These are phyloP conservation scores for Ceratobasidium sp. DNA, from an alignment of 1,284 basidiomycete species.

Conservation along the genomic window DNA sequence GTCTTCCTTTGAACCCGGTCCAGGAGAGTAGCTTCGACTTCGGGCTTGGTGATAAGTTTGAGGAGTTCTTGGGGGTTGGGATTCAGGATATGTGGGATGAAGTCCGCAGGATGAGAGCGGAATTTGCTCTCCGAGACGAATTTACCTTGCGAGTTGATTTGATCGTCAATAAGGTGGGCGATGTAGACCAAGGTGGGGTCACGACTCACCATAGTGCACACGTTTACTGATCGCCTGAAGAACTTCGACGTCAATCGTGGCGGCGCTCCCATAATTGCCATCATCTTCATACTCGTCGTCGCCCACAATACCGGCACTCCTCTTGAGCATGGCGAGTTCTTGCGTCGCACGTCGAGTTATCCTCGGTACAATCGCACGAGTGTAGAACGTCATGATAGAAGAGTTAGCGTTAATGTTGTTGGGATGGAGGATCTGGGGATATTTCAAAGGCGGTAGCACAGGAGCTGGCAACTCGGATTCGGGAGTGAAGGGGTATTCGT, in stretches of 20 bases:
- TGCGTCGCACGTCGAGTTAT: conserved; percentile 75
- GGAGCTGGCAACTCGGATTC: conserved; percentile 76
- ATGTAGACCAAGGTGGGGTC: background rate
- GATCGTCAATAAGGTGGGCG: background rate
- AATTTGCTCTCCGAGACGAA: conserved; percentile 99
- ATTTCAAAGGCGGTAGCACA: conserved; percentile 75
- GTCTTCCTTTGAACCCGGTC: conserved; percentile 89
- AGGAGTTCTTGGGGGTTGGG: conserved; percentile 79
- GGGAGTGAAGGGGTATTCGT: conserved; percentile 94
- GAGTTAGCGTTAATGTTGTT: conserved; percentile 87
- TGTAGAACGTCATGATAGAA: conserved; percentile 89
- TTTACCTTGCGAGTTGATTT: conserved; percentile 74
- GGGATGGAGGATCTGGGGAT: conserved; percentile 79
- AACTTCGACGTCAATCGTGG: conserved; percentile 92
- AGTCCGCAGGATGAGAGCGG: conserved; percentile 77
- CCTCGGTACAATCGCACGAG: conserved; percentile 76
- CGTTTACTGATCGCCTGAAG: conserved; percentile 92
- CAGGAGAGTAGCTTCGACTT: conserved; percentile 89
- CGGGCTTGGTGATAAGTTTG: conserved; percentile 91
- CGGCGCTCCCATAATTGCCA: conserved; percentile 96
- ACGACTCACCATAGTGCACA: conserved; percentile 87
- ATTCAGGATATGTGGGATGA: conserved; percentile 86
- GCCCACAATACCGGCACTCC: conserved; percentile 66
- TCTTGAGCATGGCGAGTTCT: conserved; percentile 64
- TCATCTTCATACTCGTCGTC: conserved; percentile 80